A percentile compares a stretch with the other conserved stretches of the same genome.
Conservation (phyloP, 129 eudicot genomes). For the Solidago caesia region DNA sequence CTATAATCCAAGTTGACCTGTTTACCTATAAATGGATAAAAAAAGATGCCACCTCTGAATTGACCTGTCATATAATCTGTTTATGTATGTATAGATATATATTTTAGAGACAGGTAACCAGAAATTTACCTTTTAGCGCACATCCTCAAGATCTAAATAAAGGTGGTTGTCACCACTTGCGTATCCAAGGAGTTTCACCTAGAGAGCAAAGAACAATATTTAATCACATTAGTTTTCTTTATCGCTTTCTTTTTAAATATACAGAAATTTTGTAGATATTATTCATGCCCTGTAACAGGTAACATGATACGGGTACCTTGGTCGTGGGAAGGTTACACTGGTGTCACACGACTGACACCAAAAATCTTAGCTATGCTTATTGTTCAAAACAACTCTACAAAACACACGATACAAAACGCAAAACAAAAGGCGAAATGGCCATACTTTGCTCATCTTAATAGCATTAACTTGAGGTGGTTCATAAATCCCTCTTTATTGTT, state of each 20-base stretch:
- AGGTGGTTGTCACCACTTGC: slow-evolving; percentile 49
- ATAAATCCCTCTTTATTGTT: too few relatives aligned
- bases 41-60: not conserved
- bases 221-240: not conserved
- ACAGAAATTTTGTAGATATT: too few relatives aligned
- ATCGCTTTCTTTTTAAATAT: not conserved
- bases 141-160: slow-evolving; percentile 47
- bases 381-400: too few relatives aligned
- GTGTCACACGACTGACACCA: too few relatives aligned
- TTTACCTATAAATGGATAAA: not conserved
- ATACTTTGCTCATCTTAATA: too few relatives aligned
- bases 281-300: too few relatives aligned
- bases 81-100: not conserved
- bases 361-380: too few relatives aligned
- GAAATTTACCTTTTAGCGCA: slow-evolving; percentile 29
- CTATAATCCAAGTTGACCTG: not conserved
- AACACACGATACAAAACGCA: too few relatives aligned
- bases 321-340: too few relatives aligned
- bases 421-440: too few relatives aligned
- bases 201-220: not conserved
- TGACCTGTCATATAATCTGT: not conserved
- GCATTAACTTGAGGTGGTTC: too few relatives aligned
- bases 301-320: too few relatives aligned
- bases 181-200: slow-evolving; percentile 46
- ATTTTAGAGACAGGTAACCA: not conserved